These are phyloP conservation scores for Russula virescens DNA, from an alignment of 768 basidiomycete species.

Conservation along the genomic window DNA sequence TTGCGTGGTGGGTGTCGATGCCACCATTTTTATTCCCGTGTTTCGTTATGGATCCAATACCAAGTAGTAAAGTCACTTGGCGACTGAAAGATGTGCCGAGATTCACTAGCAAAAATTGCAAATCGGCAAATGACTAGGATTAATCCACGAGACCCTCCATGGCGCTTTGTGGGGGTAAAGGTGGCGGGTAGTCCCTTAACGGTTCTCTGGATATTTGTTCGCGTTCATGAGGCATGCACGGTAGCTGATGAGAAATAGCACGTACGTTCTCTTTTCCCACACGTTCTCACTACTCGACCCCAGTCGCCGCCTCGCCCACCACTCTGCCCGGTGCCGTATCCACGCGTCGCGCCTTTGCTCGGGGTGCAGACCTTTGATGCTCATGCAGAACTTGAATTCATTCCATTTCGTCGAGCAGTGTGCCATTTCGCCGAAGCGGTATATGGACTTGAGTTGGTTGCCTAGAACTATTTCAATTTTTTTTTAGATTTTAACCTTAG, in stretches of 20 bases:
- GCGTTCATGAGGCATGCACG: not conserved
- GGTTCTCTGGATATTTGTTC: conserved; percentile 39
- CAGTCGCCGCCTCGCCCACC: conserved; percentile 83
- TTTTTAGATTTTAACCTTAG: not conserved
- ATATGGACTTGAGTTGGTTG: conserved; percentile 77
- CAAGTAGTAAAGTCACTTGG: too few relatives aligned
- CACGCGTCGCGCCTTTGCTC: conserved; percentile 78
- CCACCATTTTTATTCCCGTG: too few relatives aligned
- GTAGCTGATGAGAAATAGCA: conserved; percentile 13
- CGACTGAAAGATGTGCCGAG: not conserved
- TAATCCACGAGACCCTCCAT: conserved; percentile 7
- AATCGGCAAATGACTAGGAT: not conserved
- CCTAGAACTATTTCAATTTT: conserved; percentile 30
- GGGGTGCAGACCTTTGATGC: conserved; percentile 67
- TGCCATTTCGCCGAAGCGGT: conserved; percentile 72
- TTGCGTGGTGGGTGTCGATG: not conserved
- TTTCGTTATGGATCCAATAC: too few relatives aligned
- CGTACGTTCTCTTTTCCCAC: conserved; percentile 84
- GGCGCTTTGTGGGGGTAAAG: conserved; percentile 5
- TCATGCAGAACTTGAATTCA: conserved; percentile 95
- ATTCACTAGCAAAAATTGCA: not conserved
- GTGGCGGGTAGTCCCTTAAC: conserved; percentile 43
- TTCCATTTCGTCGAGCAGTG: conserved; percentile 74
- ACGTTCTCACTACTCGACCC: conserved; percentile 88
- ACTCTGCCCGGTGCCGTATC: conserved; percentile 83